These are phyloP conservation scores for Penstemon eatonii DNA, from an alignment of 257 asterid species.

Conservation along the genomic window DNA sequence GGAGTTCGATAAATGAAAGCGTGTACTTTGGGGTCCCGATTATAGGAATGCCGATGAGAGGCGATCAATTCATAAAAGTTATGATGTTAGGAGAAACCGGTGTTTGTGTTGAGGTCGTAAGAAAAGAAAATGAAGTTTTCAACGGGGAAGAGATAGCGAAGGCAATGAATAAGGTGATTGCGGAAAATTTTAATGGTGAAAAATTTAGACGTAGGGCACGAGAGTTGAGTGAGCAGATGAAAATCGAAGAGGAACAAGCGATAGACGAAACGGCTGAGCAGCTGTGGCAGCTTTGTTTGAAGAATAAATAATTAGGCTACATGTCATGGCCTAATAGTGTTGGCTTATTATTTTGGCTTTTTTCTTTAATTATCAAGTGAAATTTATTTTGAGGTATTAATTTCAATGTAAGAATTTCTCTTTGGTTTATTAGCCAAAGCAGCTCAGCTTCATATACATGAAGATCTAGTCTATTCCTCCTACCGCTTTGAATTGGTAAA, in stretches of 20 bases:
- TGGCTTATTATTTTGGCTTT: no score
- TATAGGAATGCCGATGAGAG: slow-evolving; percentile 36
- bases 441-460: no score
- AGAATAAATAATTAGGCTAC: neutral
- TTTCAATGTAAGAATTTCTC: no score
- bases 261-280: slow-evolving; percentile 7
- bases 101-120: slow-evolving; percentile 32
- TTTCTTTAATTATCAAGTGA: no score
- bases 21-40: slow-evolving; percentile 34
- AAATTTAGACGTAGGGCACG: slow-evolving; percentile 25
- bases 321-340: no score
- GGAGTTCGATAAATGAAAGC: slow-evolving; percentile 39
- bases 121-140: slow-evolving; percentile 25
- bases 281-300: slow-evolving; percentile 26
- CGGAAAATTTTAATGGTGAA: slow-evolving; percentile 23
- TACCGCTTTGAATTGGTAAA: no score
- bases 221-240: slow-evolving; percentile 32
- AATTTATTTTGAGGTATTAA: no score
- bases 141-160: slow-evolving; percentile 32
- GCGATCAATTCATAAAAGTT: slow-evolving; percentile 36
- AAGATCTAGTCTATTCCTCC: no score
- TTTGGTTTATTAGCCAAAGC: no score
- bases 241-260: slow-evolving; percentile 30
- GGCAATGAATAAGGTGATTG: slow-evolving; percentile 30
- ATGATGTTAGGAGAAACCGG: slow-evolving; percentile 31